Evolutionary conservation across 129 eudicot species (phyloP), one percentile per base, ranked within the genome.

Genomic region (Chrysanthemum lavandulifolium): DNA sequence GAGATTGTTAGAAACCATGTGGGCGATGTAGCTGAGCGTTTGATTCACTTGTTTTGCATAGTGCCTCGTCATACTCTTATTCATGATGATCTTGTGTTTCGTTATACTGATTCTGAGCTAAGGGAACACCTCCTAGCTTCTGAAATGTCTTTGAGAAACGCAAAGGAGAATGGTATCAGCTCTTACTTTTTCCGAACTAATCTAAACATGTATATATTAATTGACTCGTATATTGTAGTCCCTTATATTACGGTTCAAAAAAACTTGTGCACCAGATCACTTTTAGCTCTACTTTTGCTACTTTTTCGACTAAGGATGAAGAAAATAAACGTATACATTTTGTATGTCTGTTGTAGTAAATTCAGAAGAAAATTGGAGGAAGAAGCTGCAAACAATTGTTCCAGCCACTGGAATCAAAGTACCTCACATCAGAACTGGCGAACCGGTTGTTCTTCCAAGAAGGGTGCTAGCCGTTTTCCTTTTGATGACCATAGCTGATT

Each of bases 401-500:
- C 99, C 99, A 3, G 94, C 76, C 0, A 68, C 77, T 56, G 99
- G 98, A 19, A 59, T 90, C 1, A 48, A 6, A 2, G 81, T 84
- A 61, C 83, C 83, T 67, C 97, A 94, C 65, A 90, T 94, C 53
- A 76, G 88, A 70, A 88, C 96, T 1, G 96, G 96, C 0, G 96
- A 86, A 36, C 84, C 80, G 10, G 82, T 90, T 43, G 23, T 45
- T 29, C 72, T 90, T 71, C 86, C 97, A 0, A 68, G 99, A 69
- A 81, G 96, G 73, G 76, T 90, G 1, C 81, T 94, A 0, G 99
- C 96, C 0, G 62, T 80, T 60, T 94, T 94, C 50, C 86, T 90
- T 0, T 55, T 94, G 58, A 88, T 94, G 97, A 94, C 99, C 11
- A 94, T 94, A 52, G 99, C 96, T 0, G 99, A 94, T 73, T 94